Conservation (phyloP, 1,139 yeast genomes). For the Yamadazyma diddensiae region DNA sequence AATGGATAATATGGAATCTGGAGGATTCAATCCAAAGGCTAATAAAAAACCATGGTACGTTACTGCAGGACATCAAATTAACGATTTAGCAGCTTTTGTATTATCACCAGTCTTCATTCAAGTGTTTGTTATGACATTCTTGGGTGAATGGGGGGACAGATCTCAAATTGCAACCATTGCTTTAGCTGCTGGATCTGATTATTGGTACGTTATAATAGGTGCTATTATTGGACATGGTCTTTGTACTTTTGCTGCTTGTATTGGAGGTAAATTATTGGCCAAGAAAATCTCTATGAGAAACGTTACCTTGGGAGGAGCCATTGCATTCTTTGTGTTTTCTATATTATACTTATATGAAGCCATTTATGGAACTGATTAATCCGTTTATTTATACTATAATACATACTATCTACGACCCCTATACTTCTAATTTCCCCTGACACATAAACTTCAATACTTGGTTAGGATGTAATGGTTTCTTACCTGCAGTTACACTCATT, state of each 20-base stretch:
- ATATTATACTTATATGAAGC: constrained; percentile 76
- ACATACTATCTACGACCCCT: neutral
- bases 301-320: constrained; percentile 87
- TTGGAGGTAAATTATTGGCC: constrained; percentile 90
- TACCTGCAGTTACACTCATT: constrained; percentile 28
- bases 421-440: constrained; percentile 24
- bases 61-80: constrained; percentile 32
- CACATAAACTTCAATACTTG: constrained; percentile 41
- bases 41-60: constrained; percentile 22
- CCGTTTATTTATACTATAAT: neutral
- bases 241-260: constrained; percentile 91
- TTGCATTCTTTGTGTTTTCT: constrained; percentile 81
- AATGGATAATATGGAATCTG: constrained; percentile 57
- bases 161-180: constrained; percentile 98
- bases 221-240: constrained; percentile 86
- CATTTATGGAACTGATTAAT: constrained; percentile 26
- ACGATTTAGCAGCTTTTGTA: constrained; percentile 57
- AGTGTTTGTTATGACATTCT: constrained; percentile 91
- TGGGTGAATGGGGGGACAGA: constrained; percentile 99
- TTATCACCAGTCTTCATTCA: constrained; percentile 92
- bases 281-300: constrained; percentile 87
- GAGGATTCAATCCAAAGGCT: constrained; percentile 19
- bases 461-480: constrained; percentile 34
- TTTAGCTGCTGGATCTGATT: constrained; percentile 96
- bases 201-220: constrained; percentile 86